These are phyloP conservation scores for Tulasnella sp. DNA, from an alignment of 768 basidiomycete species.

Conservation along the genomic window DNA sequence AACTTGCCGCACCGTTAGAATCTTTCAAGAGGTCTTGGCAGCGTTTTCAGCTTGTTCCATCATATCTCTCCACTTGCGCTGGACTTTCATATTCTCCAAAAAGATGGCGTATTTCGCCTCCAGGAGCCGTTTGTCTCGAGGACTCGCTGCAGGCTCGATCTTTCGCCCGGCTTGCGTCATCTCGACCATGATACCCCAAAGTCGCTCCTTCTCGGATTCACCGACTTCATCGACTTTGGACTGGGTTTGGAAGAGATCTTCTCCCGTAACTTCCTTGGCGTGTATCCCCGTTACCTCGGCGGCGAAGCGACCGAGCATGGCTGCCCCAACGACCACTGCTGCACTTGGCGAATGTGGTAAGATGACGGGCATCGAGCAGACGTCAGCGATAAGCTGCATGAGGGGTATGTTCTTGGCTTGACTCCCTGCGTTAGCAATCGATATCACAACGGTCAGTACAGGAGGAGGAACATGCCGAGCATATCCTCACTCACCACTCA, in stretches of 20 bases:
- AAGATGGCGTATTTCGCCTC: conserved; percentile 94
- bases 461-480: no score
- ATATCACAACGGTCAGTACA: not conserved
- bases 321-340: conserved; percentile 85
- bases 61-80: conserved; percentile 73
- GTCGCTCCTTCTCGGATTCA: conserved; percentile 43
- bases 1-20: not conserved
- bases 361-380: conserved; percentile 70
- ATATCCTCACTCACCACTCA: conserved; percentile 45
- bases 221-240: conserved; percentile 26
- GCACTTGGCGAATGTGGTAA: conserved; percentile 64
- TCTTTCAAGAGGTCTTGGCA: not conserved
- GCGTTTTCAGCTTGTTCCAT: conserved; percentile 39
- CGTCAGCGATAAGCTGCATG: conserved; percentile 83
- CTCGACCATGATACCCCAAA: conserved; percentile 95
- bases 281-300: conserved; percentile 38
- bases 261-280: conserved; percentile 15
- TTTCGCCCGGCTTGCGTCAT: conserved; percentile 83
- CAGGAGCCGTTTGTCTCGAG: conserved; percentile 60
- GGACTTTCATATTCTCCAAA: conserved; percentile 75
- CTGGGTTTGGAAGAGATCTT: conserved; percentile 29
- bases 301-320: conserved; percentile 88
- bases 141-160: conserved; percentile 49
- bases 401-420: conserved; percentile 83
- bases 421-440: conserved; percentile 39